A percentile compares a stretch with the other conserved stretches of the same genome.
phyloP scores from a whole-genome alignment of 1,139 yeast genomes.

The Scheffersomyces insectosa region DNA sequence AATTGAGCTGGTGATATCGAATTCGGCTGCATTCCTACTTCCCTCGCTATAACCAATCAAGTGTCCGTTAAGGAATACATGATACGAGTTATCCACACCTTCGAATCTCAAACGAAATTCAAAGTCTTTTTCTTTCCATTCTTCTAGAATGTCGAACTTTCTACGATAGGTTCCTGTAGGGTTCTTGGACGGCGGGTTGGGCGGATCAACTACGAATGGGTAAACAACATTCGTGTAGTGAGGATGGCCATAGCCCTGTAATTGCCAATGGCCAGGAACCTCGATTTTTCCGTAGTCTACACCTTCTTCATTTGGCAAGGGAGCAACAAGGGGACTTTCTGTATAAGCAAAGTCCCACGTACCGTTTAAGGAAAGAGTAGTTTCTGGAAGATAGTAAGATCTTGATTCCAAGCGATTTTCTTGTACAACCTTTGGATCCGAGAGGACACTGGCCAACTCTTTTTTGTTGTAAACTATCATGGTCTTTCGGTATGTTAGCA shows the following conservation, averaged over 20 bases:
- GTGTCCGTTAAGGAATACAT: constrained; percentile 26
- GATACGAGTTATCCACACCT: constrained; percentile 33
- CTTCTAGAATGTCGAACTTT: constrained; percentile 16
- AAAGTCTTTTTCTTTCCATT: constrained; percentile 9
- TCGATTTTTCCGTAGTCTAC: constrained; percentile 13
- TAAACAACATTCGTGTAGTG: constrained; percentile 30
- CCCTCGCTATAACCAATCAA: constrained; percentile 32
- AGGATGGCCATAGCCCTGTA: constrained; percentile 33
- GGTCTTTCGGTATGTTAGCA: background rate
- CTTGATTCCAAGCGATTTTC: constrained; percentile 13
- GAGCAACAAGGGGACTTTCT: constrained; percentile 19
- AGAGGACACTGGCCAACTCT: constrained; percentile 6
- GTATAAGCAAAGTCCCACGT: constrained; percentile 27
- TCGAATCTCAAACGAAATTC: constrained; percentile 26
- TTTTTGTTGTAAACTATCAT: constrained; percentile 3
- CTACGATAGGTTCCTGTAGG: constrained; percentile 34
- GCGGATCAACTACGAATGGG: constrained; percentile 34
- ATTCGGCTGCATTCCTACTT: constrained; percentile 31
- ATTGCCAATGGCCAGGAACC: constrained; percentile 40
- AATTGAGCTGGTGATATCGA: constrained; percentile 18
- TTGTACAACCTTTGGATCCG: constrained; percentile 12
- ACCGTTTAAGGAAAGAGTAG: constrained; percentile 23
- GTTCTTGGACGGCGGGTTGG: constrained; percentile 29
- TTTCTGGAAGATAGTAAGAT: constrained; percentile 14
- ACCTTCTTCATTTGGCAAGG: constrained; percentile 13